phyloP scores from a whole-genome alignment of 2,329 filamentous ascomycete species.

The Cladosporium sp. region DNA sequence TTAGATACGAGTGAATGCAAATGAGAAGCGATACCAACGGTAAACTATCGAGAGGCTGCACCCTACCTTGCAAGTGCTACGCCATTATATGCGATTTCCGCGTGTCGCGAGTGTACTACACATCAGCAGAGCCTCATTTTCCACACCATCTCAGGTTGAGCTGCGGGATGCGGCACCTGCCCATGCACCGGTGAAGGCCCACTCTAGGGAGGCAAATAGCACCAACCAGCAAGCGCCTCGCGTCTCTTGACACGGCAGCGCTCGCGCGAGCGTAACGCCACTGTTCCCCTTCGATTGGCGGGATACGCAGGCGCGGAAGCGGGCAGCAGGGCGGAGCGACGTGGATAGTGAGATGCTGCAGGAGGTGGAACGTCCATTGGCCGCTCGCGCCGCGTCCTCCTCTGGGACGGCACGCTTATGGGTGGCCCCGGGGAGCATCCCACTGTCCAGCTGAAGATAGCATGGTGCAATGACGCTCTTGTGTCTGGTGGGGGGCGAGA shows the following conservation, averaged over 20 bases:
- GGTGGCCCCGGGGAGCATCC: not conserved
- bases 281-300: not conserved
- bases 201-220: not conserved
- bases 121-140: slow-evolving; percentile 3
- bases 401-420: not conserved
- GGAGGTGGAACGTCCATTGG: not conserved
- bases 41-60: not conserved
- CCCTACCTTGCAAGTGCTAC: slow-evolving; percentile 1
- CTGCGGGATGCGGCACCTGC: not conserved
- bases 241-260: not conserved
- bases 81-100: slow-evolving; percentile 10
- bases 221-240: not conserved
- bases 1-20: not conserved
- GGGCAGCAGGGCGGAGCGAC: not conserved
- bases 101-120: not conserved
- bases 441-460: not conserved
- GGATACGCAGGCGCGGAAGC: not conserved
- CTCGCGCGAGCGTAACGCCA: not conserved
- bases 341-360: slow-evolving; percentile 1
- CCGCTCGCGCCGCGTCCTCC: not conserved
- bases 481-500: slow-evolving; percentile 5
- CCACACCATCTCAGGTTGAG: not conserved
- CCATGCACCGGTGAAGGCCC: not conserved
- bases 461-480: not conserved
- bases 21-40: not conserved